Percentiles rank a stretch among this genome's conserved stretches.
These are phyloP conservation scores for Salvia splendens DNA, from an alignment of 257 asterid species.

Conservation along the genomic window DNA sequence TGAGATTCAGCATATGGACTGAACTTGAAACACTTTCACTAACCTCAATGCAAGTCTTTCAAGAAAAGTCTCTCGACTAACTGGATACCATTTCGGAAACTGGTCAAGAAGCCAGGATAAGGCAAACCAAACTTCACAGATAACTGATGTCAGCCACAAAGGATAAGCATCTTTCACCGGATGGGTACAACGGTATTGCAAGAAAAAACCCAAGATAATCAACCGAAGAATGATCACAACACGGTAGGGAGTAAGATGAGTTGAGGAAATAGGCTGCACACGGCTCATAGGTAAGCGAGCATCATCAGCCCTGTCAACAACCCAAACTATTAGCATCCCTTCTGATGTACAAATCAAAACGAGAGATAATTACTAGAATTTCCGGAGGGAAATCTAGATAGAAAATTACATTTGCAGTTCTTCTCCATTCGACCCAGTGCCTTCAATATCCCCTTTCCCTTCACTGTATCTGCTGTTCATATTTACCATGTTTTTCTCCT, in stretches of 20 bases:
- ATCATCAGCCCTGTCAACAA: slow-evolving; percentile 57
- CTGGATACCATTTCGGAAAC: too few relatives aligned
- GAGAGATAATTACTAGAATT: background rate
- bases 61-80: too few relatives aligned
- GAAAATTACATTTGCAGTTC: slow-evolving; percentile 63
- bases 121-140: too few relatives aligned
- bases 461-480: slow-evolving; percentile 51
- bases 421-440: slow-evolving; percentile 77
- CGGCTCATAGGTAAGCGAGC: slow-evolving; percentile 72
- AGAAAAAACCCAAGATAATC: slow-evolving; percentile 63
- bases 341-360: background rate
- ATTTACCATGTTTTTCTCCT: slow-evolving; percentile 62
- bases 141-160: background rate
- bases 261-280: slow-evolving; percentile 53
- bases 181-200: slow-evolving; percentile 69
- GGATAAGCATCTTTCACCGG: slow-evolving; percentile 82
- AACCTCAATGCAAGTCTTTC: too few relatives aligned
- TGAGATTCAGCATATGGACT: too few relatives aligned
- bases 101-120: too few relatives aligned
- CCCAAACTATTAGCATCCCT: slow-evolving; percentile 31
- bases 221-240: slow-evolving; percentile 62
- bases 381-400: too few relatives aligned
- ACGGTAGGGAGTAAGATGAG: slow-evolving; percentile 68
- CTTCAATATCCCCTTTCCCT: slow-evolving; percentile 68
- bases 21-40: too few relatives aligned